phyloP scores from a whole-genome alignment of 768 basidiomycete species.

The Lenzites betulinus region DNA sequence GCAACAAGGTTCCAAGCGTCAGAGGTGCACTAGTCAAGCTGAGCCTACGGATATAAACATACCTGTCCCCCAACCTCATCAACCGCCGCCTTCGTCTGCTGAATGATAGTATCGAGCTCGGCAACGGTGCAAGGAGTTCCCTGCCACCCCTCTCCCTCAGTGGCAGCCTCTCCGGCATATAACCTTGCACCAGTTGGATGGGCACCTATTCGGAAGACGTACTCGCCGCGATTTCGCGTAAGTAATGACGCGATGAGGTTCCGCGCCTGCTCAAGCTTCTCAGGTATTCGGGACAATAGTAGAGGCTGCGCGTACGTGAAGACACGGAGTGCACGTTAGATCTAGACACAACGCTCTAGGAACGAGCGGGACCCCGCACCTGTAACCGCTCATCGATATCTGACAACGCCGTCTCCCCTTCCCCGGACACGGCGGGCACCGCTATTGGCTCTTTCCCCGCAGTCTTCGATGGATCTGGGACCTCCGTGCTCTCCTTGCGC shows the following conservation, averaged over 20 bases:
- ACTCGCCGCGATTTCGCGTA: slow-evolving; percentile 71
- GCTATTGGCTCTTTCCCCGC: slow-evolving; percentile 19
- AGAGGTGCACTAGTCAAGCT: background rate
- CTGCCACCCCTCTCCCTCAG: slow-evolving; percentile 53
- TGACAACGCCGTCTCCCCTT: slow-evolving; percentile 14
- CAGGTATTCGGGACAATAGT: slow-evolving; percentile 43
- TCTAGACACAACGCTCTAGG: background rate
- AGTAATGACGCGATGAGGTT: slow-evolving; percentile 66
- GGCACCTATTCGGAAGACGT: slow-evolving; percentile 70
- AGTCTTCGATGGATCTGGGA: background rate
- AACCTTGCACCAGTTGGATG: slow-evolving; percentile 60
- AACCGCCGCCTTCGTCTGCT: slow-evolving; percentile 48
- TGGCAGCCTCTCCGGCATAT: slow-evolving; percentile 52
- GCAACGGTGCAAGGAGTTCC: slow-evolving; percentile 52
- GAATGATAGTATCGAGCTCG: slow-evolving; percentile 51
- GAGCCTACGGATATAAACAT: slow-evolving; percentile 5
- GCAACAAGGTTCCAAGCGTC: background rate
- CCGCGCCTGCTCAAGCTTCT: slow-evolving; percentile 56
- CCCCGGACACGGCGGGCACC: background rate
- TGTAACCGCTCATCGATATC: slow-evolving; percentile 59
- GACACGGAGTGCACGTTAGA: background rate
- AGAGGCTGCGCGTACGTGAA: slow-evolving; percentile 38
- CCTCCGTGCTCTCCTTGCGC: slow-evolving; percentile 21
- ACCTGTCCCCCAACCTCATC: slow-evolving; percentile 87
- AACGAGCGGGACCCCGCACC: slow-evolving; percentile 37